phyloP scores from a whole-genome alignment of 768 basidiomycete genomes.

The Brasilioporus rufonigricans region DNA sequence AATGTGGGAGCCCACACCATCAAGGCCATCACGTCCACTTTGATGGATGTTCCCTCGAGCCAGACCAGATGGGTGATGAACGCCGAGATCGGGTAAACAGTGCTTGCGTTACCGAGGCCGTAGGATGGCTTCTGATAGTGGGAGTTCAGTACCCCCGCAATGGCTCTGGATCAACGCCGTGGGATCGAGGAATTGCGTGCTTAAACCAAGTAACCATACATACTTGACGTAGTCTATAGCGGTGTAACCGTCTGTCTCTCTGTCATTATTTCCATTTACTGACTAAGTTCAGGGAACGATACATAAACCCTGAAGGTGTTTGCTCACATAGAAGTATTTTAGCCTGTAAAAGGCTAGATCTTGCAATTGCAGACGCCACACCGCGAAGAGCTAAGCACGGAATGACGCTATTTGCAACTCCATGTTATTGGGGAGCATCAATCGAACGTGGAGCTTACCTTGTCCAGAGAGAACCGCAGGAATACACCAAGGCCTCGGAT shows the following conservation, averaged over 20 bases:
- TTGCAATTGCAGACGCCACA: slow-evolving; percentile 73
- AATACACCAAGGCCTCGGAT: slow-evolving; percentile 78
- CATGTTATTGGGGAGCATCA: slow-evolving; percentile 3
- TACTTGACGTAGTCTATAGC: slow-evolving; percentile 83
- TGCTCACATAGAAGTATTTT: slow-evolving; percentile 83
- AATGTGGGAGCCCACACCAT: slow-evolving; percentile 41
- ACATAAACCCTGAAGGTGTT: neutral
- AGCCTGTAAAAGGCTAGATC: slow-evolving; percentile 64
- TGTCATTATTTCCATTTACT: slow-evolving; percentile 89
- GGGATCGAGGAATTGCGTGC: slow-evolving; percentile 3
- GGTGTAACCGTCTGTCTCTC: slow-evolving; percentile 84
- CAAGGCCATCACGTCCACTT: slow-evolving; percentile 59
- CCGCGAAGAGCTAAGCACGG: slow-evolving; percentile 87
- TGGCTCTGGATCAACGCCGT: slow-evolving; percentile 49
- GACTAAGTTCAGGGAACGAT: slow-evolving; percentile 6
- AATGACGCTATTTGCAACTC: slow-evolving; percentile 59
- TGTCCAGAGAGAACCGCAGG: slow-evolving; percentile 94
- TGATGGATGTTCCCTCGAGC: slow-evolving; percentile 59
- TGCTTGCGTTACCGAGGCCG: slow-evolving; percentile 57
- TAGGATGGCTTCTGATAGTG: slow-evolving; percentile 48
- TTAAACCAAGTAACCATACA: slow-evolving; percentile 18
- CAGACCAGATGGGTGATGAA: slow-evolving; percentile 87
- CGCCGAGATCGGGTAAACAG: slow-evolving; percentile 70
- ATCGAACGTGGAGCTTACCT: slow-evolving; percentile 46
- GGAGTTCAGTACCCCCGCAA: slow-evolving; percentile 66